A percentile compares a stretch with the other conserved stretches of the same genome.
Conservation (phyloP, 306 rosid species). For the Chamaecrista fasciculata region DNA sequence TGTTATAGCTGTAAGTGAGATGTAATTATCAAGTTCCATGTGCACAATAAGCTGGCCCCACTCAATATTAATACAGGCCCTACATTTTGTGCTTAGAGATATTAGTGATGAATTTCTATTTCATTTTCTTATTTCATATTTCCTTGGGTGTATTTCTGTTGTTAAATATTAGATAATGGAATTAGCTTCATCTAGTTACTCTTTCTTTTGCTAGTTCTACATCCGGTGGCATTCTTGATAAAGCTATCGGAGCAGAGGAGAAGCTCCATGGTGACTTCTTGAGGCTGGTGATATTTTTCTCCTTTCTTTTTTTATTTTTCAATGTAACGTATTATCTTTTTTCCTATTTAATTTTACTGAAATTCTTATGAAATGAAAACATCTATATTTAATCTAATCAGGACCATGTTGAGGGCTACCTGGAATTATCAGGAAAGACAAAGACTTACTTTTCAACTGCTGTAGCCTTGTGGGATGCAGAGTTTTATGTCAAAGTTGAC, state of each 20-base stretch:
- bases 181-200: slow-evolving; percentile 14
- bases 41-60: background rate
- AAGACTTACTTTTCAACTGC: slow-evolving; percentile 57
- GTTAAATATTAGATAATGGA: slow-evolving; percentile 4
- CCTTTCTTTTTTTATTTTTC: slow-evolving; percentile 23
- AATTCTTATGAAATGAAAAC: slow-evolving; percentile 20
- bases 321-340: slow-evolving; percentile 10
- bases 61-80: background rate
- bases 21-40: background rate
- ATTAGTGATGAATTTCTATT: background rate
- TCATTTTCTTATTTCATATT: slow-evolving; percentile 1
- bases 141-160: background rate
- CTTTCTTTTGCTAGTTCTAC: slow-evolving; percentile 48
- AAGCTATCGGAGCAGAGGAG: slow-evolving; percentile 82
- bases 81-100: background rate
- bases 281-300: slow-evolving; percentile 71
- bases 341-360: background rate
- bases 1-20: background rate
- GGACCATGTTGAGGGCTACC: slow-evolving; percentile 62
- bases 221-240: slow-evolving; percentile 83
- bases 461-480: slow-evolving; percentile 65
- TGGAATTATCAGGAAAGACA: slow-evolving; percentile 63
- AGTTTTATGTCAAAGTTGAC: slow-evolving; percentile 80
- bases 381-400: slow-evolving; percentile 32
- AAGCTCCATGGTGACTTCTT: slow-evolving; percentile 61